Conservation (phyloP, 768 basidiomycete genomes). For the Auriscalpium microsporum region DNA sequence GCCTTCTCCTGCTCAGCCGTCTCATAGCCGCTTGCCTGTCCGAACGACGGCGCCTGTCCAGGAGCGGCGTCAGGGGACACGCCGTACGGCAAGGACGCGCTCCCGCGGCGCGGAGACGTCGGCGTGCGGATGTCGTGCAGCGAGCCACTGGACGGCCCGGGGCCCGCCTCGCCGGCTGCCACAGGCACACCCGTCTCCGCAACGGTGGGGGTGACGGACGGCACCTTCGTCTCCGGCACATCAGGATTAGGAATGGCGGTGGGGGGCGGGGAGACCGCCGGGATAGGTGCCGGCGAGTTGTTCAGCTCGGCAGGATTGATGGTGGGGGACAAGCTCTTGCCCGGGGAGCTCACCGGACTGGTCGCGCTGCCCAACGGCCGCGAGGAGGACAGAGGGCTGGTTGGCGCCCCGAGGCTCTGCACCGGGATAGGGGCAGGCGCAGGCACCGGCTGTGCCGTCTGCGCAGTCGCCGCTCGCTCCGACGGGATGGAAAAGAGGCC, state of each 20-base stretch:
- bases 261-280: slow-evolving; percentile 12
- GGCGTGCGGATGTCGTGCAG: slow-evolving; percentile 36
- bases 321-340: slow-evolving; percentile 10
- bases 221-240: slow-evolving; percentile 21
- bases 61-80: neutral
- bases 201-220: slow-evolving; percentile 47
- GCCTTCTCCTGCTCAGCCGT: slow-evolving; percentile 60
- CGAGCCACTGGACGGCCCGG: slow-evolving; percentile 60
- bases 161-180: slow-evolving; percentile 48
- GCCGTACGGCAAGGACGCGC: slow-evolving; percentile 1
- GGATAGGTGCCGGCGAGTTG: slow-evolving; percentile 23
- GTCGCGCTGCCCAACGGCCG: slow-evolving; percentile 6
- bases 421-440: neutral
- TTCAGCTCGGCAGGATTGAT: slow-evolving; percentile 24
- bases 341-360: slow-evolving; percentile 26
- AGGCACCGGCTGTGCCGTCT: slow-evolving; percentile 5
- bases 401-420: slow-evolving; percentile 1
- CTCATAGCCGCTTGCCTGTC: slow-evolving; percentile 24
- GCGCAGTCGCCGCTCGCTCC: neutral
- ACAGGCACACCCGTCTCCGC: slow-evolving; percentile 73
- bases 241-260: slow-evolving; percentile 24
- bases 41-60: slow-evolving; percentile 18
- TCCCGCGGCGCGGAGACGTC: neutral
- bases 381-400: neutral
- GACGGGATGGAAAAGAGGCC: too few species aligned